phyloP scores from a whole-genome alignment of 1,284 basidiomycete species.

The Heterobasidion occidentale region DNA sequence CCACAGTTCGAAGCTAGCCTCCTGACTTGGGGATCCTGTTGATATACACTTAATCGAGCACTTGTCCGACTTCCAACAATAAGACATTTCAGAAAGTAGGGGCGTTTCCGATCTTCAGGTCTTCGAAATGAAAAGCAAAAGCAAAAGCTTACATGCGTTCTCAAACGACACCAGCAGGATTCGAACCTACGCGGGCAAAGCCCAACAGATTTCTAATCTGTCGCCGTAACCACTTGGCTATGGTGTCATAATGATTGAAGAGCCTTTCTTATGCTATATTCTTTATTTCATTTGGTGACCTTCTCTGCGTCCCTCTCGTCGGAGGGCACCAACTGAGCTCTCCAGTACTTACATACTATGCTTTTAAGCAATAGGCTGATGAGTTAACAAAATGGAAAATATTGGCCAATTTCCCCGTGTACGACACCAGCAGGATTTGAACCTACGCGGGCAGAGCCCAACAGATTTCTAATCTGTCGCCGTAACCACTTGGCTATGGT shows the following conservation, averaged over 20 bases:
- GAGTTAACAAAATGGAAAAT: too few relatives aligned
- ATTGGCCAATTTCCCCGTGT: too few relatives aligned
- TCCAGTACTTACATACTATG: too few relatives aligned
- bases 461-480: slow-evolving; percentile 37
- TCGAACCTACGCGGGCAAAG: not conserved
- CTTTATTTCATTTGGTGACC: too few relatives aligned
- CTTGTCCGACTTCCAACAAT: not conserved
- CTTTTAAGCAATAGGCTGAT: too few relatives aligned
- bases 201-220: slow-evolving; percentile 37
- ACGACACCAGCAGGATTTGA: not conserved
- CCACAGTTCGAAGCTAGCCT: not conserved
- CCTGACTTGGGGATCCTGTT: not conserved
- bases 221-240: slow-evolving; percentile 55
- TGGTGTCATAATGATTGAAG: slow-evolving; percentile 18
- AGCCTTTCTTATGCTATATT: too few relatives aligned
- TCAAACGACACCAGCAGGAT: not conserved
- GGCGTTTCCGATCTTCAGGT: too few relatives aligned
- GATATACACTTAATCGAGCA: not conserved
- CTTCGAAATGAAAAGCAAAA: too few relatives aligned
- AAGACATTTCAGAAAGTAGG: too few relatives aligned
- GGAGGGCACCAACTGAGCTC: too few relatives aligned
- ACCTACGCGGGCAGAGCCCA: not conserved
- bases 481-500: slow-evolving; percentile 44
- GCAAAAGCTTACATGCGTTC: too few relatives aligned
- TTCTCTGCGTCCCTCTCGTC: too few relatives aligned